phyloP scores from a whole-genome alignment of 805 yeast genomes.

The Saccharomycopsis sp. region DNA sequence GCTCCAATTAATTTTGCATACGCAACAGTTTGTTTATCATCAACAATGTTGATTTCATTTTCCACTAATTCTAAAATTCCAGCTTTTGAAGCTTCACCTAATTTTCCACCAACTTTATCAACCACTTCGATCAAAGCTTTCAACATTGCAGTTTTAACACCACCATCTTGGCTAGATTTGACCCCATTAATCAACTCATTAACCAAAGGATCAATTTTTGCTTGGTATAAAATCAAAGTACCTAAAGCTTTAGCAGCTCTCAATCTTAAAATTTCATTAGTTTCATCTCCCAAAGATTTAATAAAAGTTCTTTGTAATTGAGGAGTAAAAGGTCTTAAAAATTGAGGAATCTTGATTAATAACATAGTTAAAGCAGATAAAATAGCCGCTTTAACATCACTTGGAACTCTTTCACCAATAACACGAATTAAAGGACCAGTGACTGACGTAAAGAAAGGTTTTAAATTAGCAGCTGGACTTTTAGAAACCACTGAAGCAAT shows the following conservation, averaged over 20 bases:
- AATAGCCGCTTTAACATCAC: constrained; percentile 93
- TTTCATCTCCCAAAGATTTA: constrained; percentile 72
- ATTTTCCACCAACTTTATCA: constrained; percentile 62
- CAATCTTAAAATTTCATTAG: constrained; percentile 59
- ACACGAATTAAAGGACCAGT: constrained; percentile 98
- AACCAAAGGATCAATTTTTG: constrained; percentile 88
- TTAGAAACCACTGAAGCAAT: constrained; percentile 79
- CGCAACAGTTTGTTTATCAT: constrained; percentile 58
- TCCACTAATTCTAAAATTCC: constrained; percentile 65
- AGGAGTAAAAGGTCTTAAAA: constrained; percentile 90
- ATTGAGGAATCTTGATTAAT: constrained; percentile 76
- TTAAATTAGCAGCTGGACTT: constrained; percentile 73
- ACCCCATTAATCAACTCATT: constrained; percentile 75
- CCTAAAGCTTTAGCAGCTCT: constrained; percentile 90
- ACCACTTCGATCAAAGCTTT: constrained; percentile 79
- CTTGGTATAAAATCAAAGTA: constrained; percentile 76
- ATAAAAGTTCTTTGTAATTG: constrained; percentile 96
- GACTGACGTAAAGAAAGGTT: constrained; percentile 82
- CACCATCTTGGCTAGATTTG: constrained; percentile 49
- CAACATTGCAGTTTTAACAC: constrained; percentile 78
- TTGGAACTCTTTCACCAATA: constrained; percentile 86
- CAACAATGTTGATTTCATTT: constrained; percentile 45
- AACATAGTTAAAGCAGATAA: constrained; percentile 71
- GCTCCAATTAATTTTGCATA: constrained; percentile 76
- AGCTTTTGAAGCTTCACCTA: constrained; percentile 63